Base-by-base conservation (phyloP, 164 flowering plant species). In the Houttuynia cordata region DNA sequence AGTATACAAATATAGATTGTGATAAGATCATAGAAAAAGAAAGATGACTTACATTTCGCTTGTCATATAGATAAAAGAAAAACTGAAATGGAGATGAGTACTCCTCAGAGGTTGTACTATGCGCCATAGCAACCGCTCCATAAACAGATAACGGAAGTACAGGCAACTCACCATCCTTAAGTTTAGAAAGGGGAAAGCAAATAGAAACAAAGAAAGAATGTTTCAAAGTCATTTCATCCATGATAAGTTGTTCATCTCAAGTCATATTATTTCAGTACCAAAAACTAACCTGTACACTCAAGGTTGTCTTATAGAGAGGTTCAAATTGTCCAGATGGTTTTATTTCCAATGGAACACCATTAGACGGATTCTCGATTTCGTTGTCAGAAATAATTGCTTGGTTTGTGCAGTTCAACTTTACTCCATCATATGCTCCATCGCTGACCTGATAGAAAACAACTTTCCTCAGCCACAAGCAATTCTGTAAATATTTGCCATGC, bases 271-370 rank as follows among this genome's bases (percentile, higher is more conserved):
- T 7, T 19, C 1, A 23, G 7, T 54, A 8, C 15, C 30, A 24
- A 1, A 58, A 24, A 59, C 61, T 59, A 60, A 89, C 97, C 91
- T 87, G 98, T 53, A 92, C 80, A 61, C 75, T 84, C 63, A 89
- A 73, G 42, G 70, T 67, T 59, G 98, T 87, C 74, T 62, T 84
- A 77, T 92, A 92, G 30, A 87, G 70, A 8, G 98, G 98, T 75
- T 92, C 98, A 66, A 92, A 92, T 67, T 89, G 97, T n/a, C 96
- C 98, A 52, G 98, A 76, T 56, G 96, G 98, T 91, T 47, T 92
- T 70, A 92, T 86, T 66, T 89, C 98, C 34, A 92, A 53, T 51
- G 98, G 98, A 60, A 80, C 70, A 59, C 79, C 76, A 59, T 75
- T 78, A 51, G 86, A 86, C 41, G 8, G 67, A 64, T 56, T 75